Percentiles rank a stretch among this genome's conserved stretches.
Conservation (phyloP, 176 grass and related monocot genomes). For the maize (Zea mays) region DNA sequence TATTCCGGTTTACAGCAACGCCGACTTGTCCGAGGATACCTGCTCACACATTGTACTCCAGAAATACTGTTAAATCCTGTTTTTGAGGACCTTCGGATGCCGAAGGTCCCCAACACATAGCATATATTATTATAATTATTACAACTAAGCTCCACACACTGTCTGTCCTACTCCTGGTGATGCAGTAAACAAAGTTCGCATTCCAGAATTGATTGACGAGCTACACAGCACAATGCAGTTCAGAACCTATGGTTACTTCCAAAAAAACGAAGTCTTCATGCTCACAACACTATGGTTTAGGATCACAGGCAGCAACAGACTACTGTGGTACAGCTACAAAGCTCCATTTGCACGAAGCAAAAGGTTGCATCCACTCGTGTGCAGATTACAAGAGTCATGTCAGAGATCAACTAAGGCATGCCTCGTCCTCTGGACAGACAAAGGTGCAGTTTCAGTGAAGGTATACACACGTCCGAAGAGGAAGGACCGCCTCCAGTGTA, state of each 20-base stretch:
- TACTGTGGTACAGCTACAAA: constrained; percentile 17
- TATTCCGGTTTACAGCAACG: too few relatives aligned
- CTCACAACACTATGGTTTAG: constrained; percentile 10
- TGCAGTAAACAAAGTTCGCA: constrained; percentile 9
- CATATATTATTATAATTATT: background rate
- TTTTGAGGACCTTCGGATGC: too few relatives aligned
- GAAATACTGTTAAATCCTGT: too few relatives aligned
- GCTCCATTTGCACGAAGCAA: constrained; percentile 5
- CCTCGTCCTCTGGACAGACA: background rate
- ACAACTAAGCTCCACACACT: background rate
- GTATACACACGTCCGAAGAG: constrained; percentile 19
- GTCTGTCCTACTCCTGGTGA: background rate
- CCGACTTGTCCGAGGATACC: too few relatives aligned
- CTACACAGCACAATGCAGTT: constrained; percentile 6
- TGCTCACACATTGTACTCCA: too few relatives aligned
- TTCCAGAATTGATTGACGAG: background rate
- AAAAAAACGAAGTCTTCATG: background rate
- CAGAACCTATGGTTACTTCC: background rate
- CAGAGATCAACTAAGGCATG: background rate
- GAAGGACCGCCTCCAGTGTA: background rate
- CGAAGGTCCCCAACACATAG: too few relatives aligned
- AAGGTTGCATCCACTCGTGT: background rate
- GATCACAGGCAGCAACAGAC: constrained; percentile 12
- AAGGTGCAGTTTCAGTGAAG: constrained; percentile 7
- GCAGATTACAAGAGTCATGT: background rate